These are phyloP conservation scores for Kwoniella heveanensis DNA, from an alignment of 768 basidiomycete genomes.

Conservation along the genomic window DNA sequence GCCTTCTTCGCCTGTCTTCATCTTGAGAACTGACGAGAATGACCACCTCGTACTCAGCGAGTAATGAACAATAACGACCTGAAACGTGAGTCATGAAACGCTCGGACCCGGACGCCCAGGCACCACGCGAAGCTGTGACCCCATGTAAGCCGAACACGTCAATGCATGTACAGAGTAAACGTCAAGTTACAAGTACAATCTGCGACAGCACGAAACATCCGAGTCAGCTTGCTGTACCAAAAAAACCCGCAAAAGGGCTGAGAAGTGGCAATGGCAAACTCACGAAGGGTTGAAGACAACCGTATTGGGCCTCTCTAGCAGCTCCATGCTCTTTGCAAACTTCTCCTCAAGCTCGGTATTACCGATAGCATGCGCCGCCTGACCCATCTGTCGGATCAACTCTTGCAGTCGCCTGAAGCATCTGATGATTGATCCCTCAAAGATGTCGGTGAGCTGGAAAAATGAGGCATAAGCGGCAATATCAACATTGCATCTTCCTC, in stretches of 20 bases:
- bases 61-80: not conserved
- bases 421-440: conserved; percentile 94
- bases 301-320: conserved; percentile 90
- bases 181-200: conserved; percentile 22
- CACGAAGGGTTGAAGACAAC: conserved; percentile 62
- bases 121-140: not conserved
- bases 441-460: conserved; percentile 86
- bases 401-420: conserved; percentile 94
- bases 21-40: no score
- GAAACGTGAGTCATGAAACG: conserved; percentile 8
- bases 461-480: not conserved
- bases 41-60: no score
- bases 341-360: conserved; percentile 91
- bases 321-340: conserved; percentile 85
- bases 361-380: conserved; percentile 85
- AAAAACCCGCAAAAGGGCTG: not conserved
- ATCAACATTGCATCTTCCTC: not conserved
- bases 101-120: conserved; percentile 2
- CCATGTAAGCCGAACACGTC: no score
- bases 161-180: not conserved
- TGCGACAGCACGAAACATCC: not conserved
- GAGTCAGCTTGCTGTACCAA: not conserved
- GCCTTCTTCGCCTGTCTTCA: no score
- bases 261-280: conserved; percentile 11
- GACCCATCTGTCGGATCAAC: conserved; percentile 91